These are phyloP conservation scores for Aspergillus unguis DNA, from an alignment of 2,329 filamentous ascomycete species.

Conservation along the genomic window DNA sequence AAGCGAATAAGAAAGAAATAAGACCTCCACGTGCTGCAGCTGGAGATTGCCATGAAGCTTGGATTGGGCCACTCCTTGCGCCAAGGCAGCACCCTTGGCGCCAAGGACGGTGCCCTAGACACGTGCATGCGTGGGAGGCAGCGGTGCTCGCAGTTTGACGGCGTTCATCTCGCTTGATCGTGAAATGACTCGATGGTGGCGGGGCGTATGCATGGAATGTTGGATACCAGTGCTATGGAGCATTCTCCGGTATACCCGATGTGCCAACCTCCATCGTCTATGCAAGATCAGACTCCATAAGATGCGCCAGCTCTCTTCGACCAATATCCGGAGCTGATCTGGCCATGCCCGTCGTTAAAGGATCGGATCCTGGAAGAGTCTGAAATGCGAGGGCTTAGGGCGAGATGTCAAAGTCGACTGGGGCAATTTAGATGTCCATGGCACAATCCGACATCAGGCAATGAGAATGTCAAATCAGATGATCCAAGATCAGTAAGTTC, in stretches of 20 bases:
- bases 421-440: neutral
- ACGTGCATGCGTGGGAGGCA: neutral
- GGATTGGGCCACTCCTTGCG: conserved; percentile 2
- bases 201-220: conserved; percentile 7
- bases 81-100: conserved; percentile 4
- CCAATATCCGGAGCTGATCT: neutral
- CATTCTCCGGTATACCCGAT: conserved; percentile 5
- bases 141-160: neutral
- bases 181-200: neutral
- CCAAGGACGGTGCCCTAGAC: conserved; percentile 5
- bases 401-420: neutral
- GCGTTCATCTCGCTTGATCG: neutral
- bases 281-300: neutral
- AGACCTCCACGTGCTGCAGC: conserved; percentile 17
- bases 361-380: neutral
- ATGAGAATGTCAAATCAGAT: no score
- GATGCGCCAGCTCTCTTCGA: neutral
- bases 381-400: neutral
- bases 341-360: neutral
- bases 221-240: neutral
- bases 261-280: neutral
- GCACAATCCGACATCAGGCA: no score
- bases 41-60: conserved; percentile 12
- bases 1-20: conserved; percentile 12
- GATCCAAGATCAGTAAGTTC: no score